phyloP scores from a whole-genome alignment of 768 basidiomycete genomes.

The Mycena vulgaris region DNA sequence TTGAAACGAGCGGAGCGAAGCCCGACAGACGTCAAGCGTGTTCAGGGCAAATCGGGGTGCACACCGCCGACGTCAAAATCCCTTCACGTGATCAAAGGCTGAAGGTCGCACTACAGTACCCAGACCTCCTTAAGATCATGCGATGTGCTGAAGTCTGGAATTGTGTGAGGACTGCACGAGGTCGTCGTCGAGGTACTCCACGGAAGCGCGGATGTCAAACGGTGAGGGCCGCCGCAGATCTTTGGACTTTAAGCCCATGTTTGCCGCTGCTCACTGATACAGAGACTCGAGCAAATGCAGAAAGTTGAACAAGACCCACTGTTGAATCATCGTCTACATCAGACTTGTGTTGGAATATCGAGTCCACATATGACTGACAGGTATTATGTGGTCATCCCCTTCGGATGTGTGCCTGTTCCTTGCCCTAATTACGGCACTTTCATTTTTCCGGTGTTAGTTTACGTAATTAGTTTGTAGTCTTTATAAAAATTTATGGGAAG shows the following conservation, averaged over 20 bases:
- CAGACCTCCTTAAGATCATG: neutral
- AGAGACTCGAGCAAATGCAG: slow-evolving; percentile 7
- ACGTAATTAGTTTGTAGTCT: no score
- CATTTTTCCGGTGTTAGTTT: no score
- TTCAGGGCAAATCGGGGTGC: slow-evolving; percentile 10
- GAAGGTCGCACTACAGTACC: neutral
- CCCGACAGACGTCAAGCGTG: neutral
- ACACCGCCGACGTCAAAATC: slow-evolving; percentile 8
- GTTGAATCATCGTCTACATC: slow-evolving; percentile 4
- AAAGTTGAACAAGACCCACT: slow-evolving; percentile 8
- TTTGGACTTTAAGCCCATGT: slow-evolving; percentile 5
- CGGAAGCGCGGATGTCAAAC: slow-evolving; percentile 11
- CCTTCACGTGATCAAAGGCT: slow-evolving; percentile 8
- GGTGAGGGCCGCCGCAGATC: slow-evolving; percentile 12
- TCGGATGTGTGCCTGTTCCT: slow-evolving; percentile 10
- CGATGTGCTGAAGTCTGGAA: slow-evolving; percentile 5
- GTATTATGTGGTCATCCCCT: neutral
- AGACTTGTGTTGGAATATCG: slow-evolving; percentile 4
- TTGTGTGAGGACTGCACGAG: neutral
- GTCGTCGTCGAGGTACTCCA: slow-evolving; percentile 7
- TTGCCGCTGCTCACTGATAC: slow-evolving; percentile 11
- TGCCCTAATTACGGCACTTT: slow-evolving; percentile 5
- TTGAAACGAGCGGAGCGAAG: slow-evolving; percentile 17
- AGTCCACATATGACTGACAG: slow-evolving; percentile 11
- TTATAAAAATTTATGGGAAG: no score